phyloP scores from a whole-genome alignment of 2,329 filamentous ascomycete species.

The Fonsecaea pedrosoi region DNA sequence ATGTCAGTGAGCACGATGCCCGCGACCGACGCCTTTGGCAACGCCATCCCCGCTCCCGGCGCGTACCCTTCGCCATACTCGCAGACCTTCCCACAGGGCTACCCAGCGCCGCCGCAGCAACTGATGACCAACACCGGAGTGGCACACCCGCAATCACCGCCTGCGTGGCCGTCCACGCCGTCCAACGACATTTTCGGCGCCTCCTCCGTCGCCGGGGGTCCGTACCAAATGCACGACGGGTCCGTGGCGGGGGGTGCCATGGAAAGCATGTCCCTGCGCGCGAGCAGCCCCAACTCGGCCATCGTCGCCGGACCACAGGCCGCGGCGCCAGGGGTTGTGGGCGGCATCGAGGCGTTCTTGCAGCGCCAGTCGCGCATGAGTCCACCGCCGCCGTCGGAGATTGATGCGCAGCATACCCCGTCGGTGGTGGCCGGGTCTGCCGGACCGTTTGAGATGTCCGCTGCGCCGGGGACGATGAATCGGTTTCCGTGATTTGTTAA shows the following conservation, averaged over 20 bases:
- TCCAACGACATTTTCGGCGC: slow-evolving; percentile 25
- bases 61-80: not conserved
- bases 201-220: not conserved
- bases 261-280: slow-evolving; percentile 12
- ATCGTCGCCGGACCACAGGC: not conserved
- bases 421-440: too few relatives aligned
- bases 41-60: slow-evolving; percentile 10
- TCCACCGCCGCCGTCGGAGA: slow-evolving; percentile 7
- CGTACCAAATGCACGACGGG: slow-evolving; percentile 4
- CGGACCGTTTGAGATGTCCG: slow-evolving; percentile 17
- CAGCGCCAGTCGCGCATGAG: slow-evolving; percentile 26
- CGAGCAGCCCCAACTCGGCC: slow-evolving; percentile 23
- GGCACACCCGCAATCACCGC: slow-evolving; percentile 8
- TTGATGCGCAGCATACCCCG: too few relatives aligned
- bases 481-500: not conserved
- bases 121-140: not conserved
- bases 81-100: slow-evolving; percentile 3
- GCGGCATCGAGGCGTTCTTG: slow-evolving; percentile 27
- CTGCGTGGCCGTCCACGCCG: slow-evolving; percentile 7
- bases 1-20: slow-evolving; percentile 19
- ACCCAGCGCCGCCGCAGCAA: slow-evolving; percentile 5
- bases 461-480: slow-evolving; percentile 12
- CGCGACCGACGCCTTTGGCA: slow-evolving; percentile 28
- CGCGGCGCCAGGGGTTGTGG: not conserved
- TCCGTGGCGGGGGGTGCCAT: not conserved